phyloP scores from a whole-genome alignment of 495 filamentous ascomycete species.

The Viridothelium virens region DNA sequence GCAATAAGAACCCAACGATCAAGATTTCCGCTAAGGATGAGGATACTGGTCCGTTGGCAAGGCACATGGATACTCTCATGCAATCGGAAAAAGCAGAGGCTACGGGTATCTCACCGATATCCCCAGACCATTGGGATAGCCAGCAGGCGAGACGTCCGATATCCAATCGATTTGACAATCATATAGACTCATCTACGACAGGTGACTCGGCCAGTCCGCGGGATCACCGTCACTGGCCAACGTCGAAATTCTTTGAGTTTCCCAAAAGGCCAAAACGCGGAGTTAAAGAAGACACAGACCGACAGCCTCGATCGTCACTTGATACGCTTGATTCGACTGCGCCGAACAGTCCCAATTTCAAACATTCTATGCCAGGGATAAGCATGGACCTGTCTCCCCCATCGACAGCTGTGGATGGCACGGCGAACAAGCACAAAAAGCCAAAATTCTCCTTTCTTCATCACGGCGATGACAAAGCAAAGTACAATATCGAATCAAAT shows the following conservation, averaged over 20 bases:
- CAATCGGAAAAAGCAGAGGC: not conserved
- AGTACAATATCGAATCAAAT: conserved; percentile 24
- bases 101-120: conserved; percentile 11
- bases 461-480: conserved; percentile 22
- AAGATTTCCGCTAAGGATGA: conserved; percentile 25
- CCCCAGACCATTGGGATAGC: conserved; percentile 36
- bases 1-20: not conserved
- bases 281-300: not conserved
- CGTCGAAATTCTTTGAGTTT: not conserved
- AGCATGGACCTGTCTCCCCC: conserved; percentile 23
- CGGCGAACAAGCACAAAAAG: conserved; percentile 24
- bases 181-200: conserved; percentile 1
- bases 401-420: not conserved
- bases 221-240: conserved; percentile 5
- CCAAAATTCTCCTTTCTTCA: conserved; percentile 27
- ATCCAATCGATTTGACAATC: not conserved
- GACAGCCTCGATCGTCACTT: conserved; percentile 18
- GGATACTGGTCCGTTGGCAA: conserved; percentile 52
- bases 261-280: not conserved
- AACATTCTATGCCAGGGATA: conserved; percentile 19
- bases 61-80: conserved; percentile 52
- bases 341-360: conserved; percentile 25
- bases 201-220: conserved; percentile 1
- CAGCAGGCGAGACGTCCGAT: conserved; percentile 10
- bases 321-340: conserved; percentile 28